phyloP scores from a whole-genome alignment of 2,329 filamentous ascomycete genomes.

The Claviceps paspali region DNA sequence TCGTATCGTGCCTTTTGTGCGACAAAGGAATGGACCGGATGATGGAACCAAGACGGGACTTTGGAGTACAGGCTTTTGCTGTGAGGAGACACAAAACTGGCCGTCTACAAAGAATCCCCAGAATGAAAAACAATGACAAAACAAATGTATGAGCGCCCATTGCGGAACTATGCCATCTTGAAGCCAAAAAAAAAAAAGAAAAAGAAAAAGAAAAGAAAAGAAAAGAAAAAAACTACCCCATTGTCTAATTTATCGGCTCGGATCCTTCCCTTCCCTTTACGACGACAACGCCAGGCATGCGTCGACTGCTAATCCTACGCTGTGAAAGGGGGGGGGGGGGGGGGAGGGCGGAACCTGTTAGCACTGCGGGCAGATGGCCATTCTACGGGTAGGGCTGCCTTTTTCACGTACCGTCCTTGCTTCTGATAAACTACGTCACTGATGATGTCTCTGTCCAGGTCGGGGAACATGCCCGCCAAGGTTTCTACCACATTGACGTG shows the following conservation, averaged over 20 bases:
- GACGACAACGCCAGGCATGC: conserved; percentile 59
- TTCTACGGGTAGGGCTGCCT: no score
- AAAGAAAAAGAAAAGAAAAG: background rate
- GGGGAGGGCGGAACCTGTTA: background rate
- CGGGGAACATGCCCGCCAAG: conserved; percentile 89
- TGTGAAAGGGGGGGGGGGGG: conserved; percentile 17
- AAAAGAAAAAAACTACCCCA: background rate
- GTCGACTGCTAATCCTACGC: conserved; percentile 73
- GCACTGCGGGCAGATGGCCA: no score
- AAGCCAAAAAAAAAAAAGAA: background rate
- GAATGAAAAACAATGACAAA: no score
- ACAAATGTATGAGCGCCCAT: no score
- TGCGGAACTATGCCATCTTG: no score
- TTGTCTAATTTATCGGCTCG: no score
- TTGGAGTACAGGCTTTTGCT: no score
- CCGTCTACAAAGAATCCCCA: no score
- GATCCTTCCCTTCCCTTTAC: conserved; percentile 11
- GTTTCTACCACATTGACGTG: conserved; percentile 89
- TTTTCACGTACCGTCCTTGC: conserved; percentile 61
- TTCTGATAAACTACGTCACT: conserved; percentile 94
- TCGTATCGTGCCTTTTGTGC: no score
- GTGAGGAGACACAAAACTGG: no score
- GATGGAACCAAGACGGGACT: no score
- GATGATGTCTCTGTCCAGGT: conserved; percentile 85
- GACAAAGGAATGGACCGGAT: no score